Conservation (phyloP, 106 monocot genomes). For the Chionographis japonica region DNA sequence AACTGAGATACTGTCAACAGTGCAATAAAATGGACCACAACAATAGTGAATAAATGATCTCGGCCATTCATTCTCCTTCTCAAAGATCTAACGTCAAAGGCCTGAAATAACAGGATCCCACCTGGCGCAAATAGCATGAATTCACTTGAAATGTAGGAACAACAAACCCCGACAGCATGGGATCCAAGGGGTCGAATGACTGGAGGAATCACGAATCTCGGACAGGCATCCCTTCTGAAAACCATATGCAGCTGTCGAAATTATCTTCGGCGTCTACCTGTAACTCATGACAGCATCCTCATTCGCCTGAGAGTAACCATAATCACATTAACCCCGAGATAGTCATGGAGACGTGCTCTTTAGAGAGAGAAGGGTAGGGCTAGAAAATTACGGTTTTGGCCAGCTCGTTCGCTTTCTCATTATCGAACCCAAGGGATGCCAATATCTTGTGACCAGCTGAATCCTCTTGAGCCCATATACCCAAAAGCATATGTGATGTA, state of each 20-base stretch:
- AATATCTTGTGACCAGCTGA: slow-evolving; percentile 84
- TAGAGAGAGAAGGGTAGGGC: not conserved
- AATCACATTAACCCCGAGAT: not conserved
- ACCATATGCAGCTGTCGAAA: not conserved
- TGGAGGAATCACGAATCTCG: not conserved
- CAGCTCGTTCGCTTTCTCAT: slow-evolving; percentile 67
- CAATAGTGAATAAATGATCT: too few relatives aligned
- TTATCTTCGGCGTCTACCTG: slow-evolving; percentile 30
- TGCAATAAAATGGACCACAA: too few relatives aligned
- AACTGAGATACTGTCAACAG: too few relatives aligned
- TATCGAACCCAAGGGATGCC: slow-evolving; percentile 76
- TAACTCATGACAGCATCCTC: slow-evolving; percentile 51
- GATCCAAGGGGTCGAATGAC: too few relatives aligned
- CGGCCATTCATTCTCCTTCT: too few relatives aligned
- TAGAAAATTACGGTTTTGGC: slow-evolving; percentile 55
- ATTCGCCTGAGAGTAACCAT: slow-evolving; percentile 40
- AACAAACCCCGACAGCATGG: too few relatives aligned
- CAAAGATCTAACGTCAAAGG: too few relatives aligned
- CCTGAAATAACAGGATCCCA: too few relatives aligned
- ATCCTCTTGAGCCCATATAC: slow-evolving; percentile 89
- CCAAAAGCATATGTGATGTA: slow-evolving; percentile 68
- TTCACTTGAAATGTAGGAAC: too few relatives aligned
- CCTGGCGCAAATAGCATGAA: too few relatives aligned
- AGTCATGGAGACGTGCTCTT: not conserved
- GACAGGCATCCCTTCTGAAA: not conserved